Base-by-base conservation (phyloP, 2,329 filamentous ascomycete species). In the Balansia obtecta region DNA sequence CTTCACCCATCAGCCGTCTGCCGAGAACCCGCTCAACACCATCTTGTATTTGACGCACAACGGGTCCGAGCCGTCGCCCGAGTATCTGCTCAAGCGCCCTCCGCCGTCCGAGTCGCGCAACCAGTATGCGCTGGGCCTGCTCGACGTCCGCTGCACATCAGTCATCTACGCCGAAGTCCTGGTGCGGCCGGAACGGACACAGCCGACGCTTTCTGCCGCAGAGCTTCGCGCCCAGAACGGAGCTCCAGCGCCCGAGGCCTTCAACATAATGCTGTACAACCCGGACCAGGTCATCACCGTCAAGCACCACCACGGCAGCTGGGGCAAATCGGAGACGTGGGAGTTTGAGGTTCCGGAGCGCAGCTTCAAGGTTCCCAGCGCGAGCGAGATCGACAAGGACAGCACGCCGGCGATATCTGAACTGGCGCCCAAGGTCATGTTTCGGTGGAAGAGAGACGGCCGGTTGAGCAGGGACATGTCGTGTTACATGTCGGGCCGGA, bases 261-360 rank as follows among this genome's bases (percentile, higher is more conserved):
- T 97, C 65, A 75, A 77, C n/a, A 76, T 97, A 39, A 85, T 91
- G 59, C 81, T 98, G 3, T 97, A 96, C 73, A 93, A 95, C 63
- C 93, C 93, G 0, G 91, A 97, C 64, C 88, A 93, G 66, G 77
- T 85, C 58, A 73, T 97, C 18, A 60, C 73, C 1, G 77, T 97
- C 37, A 82, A 77, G 58, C 78, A 83, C 60, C 80, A 85, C 57
- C 76, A 83, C 40, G 84, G 86, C 34, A 82, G 83, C 53, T 95
- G 89, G 85, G 89, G 85, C 54, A 84, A 82, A 53, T 83, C 82
- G 13, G 81, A 88, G 48, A 79, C 80, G 49, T 98, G 91, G 84
- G 88, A 93, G 56, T 97, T 98, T 67, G 87, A 91, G 65, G 83
- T 98, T 68, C 93, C 93, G 0, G 82, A 90, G 61, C 83, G 82